Evolutionary conservation across 345 rosid genomes (phyloP).

Genomic region (Salix koriyanagi): DNA sequence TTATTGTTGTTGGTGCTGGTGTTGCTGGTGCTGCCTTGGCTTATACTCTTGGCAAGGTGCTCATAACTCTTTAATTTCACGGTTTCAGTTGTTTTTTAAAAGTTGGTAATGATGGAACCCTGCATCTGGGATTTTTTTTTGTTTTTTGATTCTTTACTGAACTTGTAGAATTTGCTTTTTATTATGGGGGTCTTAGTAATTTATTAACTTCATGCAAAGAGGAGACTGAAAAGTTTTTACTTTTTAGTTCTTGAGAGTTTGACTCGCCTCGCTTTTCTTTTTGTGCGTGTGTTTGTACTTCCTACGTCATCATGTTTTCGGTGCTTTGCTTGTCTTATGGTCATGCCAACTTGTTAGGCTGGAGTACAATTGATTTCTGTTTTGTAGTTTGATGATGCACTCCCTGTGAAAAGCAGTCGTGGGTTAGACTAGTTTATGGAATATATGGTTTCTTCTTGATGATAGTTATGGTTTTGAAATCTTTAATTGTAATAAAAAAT

Average conservation of each 20-base stretch:
- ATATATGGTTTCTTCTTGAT: background rate
- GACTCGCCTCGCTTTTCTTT: too few species aligned
- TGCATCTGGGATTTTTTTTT: too few species aligned
- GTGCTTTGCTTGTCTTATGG: background rate
- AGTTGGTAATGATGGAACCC: too few species aligned
- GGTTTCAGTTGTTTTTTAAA: background rate
- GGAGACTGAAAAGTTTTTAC: too few species aligned
- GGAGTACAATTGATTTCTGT: background rate
- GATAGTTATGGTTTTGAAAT: background rate
- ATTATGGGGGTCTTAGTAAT: too few species aligned
- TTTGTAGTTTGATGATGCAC: background rate
- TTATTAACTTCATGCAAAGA: too few species aligned
- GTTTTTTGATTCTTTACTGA: too few species aligned
- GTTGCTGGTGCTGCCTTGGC: slow-evolving; percentile 88
- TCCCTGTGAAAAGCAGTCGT: background rate
- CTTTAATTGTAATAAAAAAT: background rate
- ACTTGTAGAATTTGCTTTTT: too few species aligned
- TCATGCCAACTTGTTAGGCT: background rate
- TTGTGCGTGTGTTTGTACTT: too few species aligned
- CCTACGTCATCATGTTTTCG: too few species aligned
- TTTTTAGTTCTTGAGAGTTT: too few species aligned
- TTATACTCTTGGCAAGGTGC: slow-evolving; percentile 70
- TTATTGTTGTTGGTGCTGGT: slow-evolving; percentile 77
- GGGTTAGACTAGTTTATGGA: background rate
- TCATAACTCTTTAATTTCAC: background rate